Evolutionary conservation across 2,329 filamentous ascomycete species (phyloP), one percentile per base, ranked within the genome.

Genomic region (Helminthosporium solani): DNA sequence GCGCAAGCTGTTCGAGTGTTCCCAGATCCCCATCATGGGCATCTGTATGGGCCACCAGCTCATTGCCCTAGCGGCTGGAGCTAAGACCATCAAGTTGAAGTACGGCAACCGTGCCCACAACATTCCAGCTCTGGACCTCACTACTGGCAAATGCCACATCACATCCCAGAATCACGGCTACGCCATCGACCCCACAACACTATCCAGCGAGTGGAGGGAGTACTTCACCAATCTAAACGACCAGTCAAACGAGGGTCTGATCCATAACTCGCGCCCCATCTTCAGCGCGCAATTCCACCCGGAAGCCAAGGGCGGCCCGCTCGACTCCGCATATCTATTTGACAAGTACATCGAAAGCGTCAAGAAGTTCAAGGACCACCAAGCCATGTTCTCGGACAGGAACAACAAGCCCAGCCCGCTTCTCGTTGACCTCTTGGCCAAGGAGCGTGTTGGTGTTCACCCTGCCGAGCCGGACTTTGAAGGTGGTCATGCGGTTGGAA

Each of bases 141-240:
- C 88, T 50, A 97, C 92, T 30, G 92, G 94, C 47, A 90, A 92
- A 73, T 97, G 94, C 83, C 92, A 97, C 78, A 97, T 97, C 73
- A 97, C 92, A 48, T 91, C 86, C 71, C 94, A 99, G 79, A 97
- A 97, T 78, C 94, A 97, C 75, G 94, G 94, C 53, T 99, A 97
- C 66, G 94, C 92, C 34, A 88, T 99, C 49, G 92, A 97, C 66
- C 82, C 88, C 5, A 79, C 81, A 49, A 96, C 90, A 9, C 79
- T 99, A 33, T 83, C 88, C 44, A 78, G 75, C 44, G 90, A 96
- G 30, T 99, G 90, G 84, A 94, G 91, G 80, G 92, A 96, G 73
- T 97, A 95, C 80, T 99, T 97, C 70, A 86, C 95, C 73, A 97
- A 99, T 79, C 79, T 97, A 57, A 99, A 97, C 74, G 94, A 99